Percentiles rank a stretch among this genome's conserved stretches.
Conservation (phyloP, 208 protist genomes). For the Naegleria gruberi region DNA sequence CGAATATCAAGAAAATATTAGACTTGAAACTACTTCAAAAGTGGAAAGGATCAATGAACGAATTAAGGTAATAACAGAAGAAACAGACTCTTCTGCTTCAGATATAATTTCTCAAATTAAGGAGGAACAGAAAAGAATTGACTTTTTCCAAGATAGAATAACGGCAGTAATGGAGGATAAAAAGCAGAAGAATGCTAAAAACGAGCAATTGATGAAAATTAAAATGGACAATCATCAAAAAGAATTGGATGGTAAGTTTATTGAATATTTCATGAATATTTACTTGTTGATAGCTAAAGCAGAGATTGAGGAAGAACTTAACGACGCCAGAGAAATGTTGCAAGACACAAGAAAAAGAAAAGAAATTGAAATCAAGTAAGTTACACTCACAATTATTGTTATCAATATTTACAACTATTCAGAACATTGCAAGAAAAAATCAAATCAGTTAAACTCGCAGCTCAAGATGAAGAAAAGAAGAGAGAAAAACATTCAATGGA, state of each 20-base stretch:
- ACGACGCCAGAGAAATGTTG: not conserved
- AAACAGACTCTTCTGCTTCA: not conserved
- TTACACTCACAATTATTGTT: not conserved
- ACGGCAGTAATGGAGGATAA: not conserved
- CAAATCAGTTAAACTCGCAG: not conserved
- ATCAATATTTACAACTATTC: not conserved
- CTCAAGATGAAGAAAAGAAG: not conserved
- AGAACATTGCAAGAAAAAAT: not conserved
- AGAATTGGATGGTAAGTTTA: not conserved
- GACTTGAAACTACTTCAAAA: not conserved
- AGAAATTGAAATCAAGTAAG: not conserved
- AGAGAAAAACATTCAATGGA: not conserved
- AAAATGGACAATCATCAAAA: not conserved
- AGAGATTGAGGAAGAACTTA: not conserved
- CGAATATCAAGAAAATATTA: not conserved
- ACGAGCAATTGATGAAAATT: not conserved
- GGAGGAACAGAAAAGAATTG: not conserved
- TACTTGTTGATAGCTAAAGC: not conserved
- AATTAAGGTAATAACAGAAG: not conserved
- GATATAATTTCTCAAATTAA: not conserved
- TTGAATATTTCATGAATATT: not conserved
- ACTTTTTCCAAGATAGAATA: not conserved
- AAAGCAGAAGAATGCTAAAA: not conserved
- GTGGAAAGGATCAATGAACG: not conserved
- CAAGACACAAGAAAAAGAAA: not conserved